Conservation (phyloP, 805 yeast species). For the Lipomyces yamadae region DNA sequence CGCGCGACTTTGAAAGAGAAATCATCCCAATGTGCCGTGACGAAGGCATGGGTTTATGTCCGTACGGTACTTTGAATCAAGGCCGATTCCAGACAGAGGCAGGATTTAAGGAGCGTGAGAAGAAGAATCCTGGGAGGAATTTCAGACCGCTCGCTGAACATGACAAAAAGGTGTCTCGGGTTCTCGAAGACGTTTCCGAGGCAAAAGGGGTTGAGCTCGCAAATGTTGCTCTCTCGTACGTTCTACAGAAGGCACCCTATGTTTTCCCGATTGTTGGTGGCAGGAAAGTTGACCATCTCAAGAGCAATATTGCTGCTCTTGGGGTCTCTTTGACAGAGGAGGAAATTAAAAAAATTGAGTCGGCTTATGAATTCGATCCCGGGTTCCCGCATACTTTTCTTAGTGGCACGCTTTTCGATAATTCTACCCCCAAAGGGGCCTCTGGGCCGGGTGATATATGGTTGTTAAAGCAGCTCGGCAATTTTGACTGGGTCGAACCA, state of each 20-base stretch:
- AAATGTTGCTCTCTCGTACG: constrained; percentile 11
- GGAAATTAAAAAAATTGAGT: constrained; percentile 3
- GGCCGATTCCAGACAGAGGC: constrained; percentile 36
- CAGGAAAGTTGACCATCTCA: constrained; percentile 7
- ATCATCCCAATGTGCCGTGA: constrained; percentile 40
- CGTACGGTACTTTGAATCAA: constrained; percentile 40
- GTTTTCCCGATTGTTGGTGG: constrained; percentile 7
- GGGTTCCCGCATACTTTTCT: not conserved
- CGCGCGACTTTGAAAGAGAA: constrained; percentile 40
- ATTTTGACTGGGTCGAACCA: too few relatives aligned
- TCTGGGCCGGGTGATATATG: too few relatives aligned
- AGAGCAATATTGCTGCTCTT: constrained; percentile 7
- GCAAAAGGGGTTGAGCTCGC: not conserved
- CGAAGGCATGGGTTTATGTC: constrained; percentile 41
- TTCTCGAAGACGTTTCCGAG: not conserved
- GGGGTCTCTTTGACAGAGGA: not conserved
- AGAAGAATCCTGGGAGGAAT: not conserved
- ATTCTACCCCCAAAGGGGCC: too few relatives aligned
- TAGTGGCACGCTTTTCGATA: too few relatives aligned
- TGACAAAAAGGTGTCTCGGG: not conserved
- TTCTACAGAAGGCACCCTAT: constrained; percentile 9
- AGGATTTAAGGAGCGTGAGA: not conserved
- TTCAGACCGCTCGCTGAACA: not conserved
- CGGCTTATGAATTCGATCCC: not conserved
- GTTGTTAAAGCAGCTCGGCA: too few relatives aligned